These are phyloP conservation scores for Onygenales sp. DNA, from an alignment of 2,329 filamentous ascomycete species.

Conservation along the genomic window DNA sequence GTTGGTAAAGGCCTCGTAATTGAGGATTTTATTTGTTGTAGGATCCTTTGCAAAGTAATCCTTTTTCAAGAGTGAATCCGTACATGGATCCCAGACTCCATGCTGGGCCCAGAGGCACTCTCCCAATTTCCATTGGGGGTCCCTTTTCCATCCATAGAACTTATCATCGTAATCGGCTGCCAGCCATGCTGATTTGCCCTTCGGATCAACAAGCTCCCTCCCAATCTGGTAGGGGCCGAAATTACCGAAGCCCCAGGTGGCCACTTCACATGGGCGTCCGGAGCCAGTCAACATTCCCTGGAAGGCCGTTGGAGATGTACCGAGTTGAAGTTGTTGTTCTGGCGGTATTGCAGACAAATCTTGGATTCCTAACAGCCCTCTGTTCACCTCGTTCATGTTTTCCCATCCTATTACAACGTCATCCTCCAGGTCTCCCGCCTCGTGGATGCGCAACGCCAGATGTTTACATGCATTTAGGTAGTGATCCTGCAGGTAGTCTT, in stretches of 20 bases:
- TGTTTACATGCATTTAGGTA: slow-evolving; percentile 72
- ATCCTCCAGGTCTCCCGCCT: slow-evolving; percentile 80
- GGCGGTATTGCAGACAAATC: slow-evolving; percentile 74
- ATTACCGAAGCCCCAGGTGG: slow-evolving; percentile 87
- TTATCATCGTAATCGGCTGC: slow-evolving; percentile 74
- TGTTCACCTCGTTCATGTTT: slow-evolving; percentile 89
- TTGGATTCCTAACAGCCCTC: slow-evolving; percentile 72
- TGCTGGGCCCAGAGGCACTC: slow-evolving; percentile 96
- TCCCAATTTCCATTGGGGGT: slow-evolving; percentile 83
- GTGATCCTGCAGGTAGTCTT: slow-evolving; percentile 85
- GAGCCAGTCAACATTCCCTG: slow-evolving; percentile 89
- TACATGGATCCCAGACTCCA: slow-evolving; percentile 80
- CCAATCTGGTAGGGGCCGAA: slow-evolving; percentile 89
- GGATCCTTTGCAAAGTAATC: slow-evolving; percentile 83
- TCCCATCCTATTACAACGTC: slow-evolving; percentile 92
- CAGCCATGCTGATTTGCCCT: slow-evolving; percentile 78
- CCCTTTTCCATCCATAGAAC: slow-evolving; percentile 81
- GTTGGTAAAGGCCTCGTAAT: slow-evolving; percentile 83
- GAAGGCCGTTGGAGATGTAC: slow-evolving; percentile 87
- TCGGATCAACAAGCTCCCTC: slow-evolving; percentile 71
- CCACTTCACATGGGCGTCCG: slow-evolving; percentile 78
- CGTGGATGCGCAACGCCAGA: slow-evolving; percentile 73
- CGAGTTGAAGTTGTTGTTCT: slow-evolving; percentile 85
- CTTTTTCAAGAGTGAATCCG: slow-evolving; percentile 67
- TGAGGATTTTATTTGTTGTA: slow-evolving; percentile 59